phyloP scores from a whole-genome alignment of 1,139 yeast genomes.

The Debaryomyces fabryi region DNA sequence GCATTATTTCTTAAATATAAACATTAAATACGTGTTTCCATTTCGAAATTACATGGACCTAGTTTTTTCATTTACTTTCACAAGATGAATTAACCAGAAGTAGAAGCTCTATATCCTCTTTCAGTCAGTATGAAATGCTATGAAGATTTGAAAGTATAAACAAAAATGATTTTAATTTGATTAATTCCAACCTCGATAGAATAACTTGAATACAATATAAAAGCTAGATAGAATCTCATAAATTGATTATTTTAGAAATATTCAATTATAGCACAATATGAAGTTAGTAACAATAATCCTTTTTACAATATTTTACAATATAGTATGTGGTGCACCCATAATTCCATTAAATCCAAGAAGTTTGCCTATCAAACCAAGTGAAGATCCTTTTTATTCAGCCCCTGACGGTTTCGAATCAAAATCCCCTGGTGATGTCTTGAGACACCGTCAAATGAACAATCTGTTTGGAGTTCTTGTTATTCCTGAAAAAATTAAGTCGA shows the following conservation, averaged over 20 bases:
- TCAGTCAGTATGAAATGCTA: not conserved
- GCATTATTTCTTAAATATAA: too few species aligned
- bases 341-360: not conserved
- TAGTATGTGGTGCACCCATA: not conserved
- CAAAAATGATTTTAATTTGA: not conserved
- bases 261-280: not conserved
- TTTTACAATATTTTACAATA: not conserved
- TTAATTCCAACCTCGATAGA: not conserved
- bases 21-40: too few species aligned
- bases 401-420: slow-evolving; percentile 28
- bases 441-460: slow-evolving; percentile 25
- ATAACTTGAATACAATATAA: not conserved
- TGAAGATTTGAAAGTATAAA: not conserved
- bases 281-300: not conserved
- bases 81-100: not conserved
- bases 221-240: not conserved
- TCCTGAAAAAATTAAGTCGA: slow-evolving; percentile 17
- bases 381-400: slow-evolving; percentile 33
- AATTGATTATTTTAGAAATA: not conserved
- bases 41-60: too few species aligned
- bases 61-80: not conserved
- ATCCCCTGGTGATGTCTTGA: slow-evolving; percentile 30
- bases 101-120: not conserved
- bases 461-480: slow-evolving; percentile 19
- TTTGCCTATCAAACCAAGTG: slow-evolving; percentile 15